A percentile compares a stretch with the other conserved stretches of the same genome.
Conservation (phyloP, 2,329 filamentous ascomycete species). For the Emergomyces pasteurianus region DNA sequence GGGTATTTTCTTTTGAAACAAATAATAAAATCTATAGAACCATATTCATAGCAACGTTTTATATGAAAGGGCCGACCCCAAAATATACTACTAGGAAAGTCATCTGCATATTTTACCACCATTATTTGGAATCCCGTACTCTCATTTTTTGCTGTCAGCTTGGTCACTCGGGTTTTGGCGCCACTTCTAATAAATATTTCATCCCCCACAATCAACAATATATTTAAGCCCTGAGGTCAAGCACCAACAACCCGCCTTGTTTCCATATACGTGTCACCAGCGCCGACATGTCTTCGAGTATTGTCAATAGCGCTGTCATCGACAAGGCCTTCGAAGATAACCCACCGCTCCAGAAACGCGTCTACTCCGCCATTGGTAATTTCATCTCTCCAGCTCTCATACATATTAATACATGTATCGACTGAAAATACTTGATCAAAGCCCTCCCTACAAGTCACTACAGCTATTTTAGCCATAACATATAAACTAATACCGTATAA, state of each 20-base stretch:
- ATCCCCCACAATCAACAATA: neutral
- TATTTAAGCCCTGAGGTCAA: too few species aligned
- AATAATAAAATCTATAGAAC: neutral
- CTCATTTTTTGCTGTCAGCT: neutral
- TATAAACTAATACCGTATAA: neutral
- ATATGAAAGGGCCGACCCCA: too few species aligned
- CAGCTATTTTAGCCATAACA: neutral
- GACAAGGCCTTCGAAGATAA: constrained; percentile 31
- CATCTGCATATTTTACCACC: neutral
- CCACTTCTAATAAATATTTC: neutral
- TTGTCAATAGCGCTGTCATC: constrained; percentile 14
- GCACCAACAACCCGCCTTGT: neutral
- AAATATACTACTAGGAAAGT: neutral
- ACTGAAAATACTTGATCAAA: neutral
- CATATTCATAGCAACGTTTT: too few species aligned
- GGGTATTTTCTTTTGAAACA: too few species aligned
- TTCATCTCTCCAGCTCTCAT: constrained; percentile 6
- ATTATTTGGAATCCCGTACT: neutral
- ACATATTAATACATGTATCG: neutral
- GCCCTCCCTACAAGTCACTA: neutral
- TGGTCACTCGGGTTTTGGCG: neutral
- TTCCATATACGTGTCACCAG: neutral
- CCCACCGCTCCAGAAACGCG: constrained; percentile 27
- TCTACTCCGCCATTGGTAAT: constrained; percentile 34
- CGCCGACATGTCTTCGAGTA: neutral